phyloP scores from a whole-genome alignment of 352 stramenopile genomes.

The Globisporangium splendens region DNA sequence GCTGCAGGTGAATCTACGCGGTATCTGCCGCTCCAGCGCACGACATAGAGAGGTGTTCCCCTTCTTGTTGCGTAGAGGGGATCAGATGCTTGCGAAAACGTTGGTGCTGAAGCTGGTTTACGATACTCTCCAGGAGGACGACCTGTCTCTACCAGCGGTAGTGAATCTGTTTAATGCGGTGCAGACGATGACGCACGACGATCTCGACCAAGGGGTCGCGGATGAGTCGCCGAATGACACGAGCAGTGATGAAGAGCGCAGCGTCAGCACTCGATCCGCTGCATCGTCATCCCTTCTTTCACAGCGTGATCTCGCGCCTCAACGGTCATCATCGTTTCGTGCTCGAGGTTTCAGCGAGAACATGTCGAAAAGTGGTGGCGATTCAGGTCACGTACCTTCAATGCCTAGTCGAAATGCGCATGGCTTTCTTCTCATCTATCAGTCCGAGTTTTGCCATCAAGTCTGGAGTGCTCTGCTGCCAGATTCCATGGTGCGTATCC shows the following conservation, averaged over 20 bases:
- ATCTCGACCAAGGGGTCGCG: conserved; percentile 23
- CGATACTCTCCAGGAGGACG: conserved; percentile 51
- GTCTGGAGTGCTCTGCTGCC: conserved; percentile 51
- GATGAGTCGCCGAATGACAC: conserved; percentile 31
- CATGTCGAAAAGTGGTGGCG: neutral
- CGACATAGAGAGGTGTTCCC: conserved; percentile 60
- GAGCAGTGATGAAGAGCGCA: conserved; percentile 33
- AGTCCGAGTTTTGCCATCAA: conserved; percentile 55
- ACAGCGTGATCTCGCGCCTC: conserved; percentile 6
- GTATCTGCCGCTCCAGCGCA: conserved; percentile 54
- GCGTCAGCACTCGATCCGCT: conserved; percentile 1
- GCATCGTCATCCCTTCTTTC: conserved; percentile 2
- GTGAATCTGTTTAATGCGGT: conserved; percentile 34
- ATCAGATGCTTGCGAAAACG: conserved; percentile 39
- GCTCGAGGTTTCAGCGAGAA: conserved; percentile 7
- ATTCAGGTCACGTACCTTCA: neutral
- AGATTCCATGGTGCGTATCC: conserved; percentile 29
- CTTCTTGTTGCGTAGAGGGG: conserved; percentile 59
- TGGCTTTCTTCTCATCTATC: conserved; percentile 44
- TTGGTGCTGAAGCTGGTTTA: conserved; percentile 53
- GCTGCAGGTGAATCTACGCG: conserved; percentile 58
- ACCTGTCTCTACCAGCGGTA: conserved; percentile 27
- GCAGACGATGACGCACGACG: conserved; percentile 38
- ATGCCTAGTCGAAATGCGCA: conserved; percentile 29
- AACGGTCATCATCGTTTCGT: conserved; percentile 11